A percentile compares a stretch with the other conserved stretches of the same genome.
Conservation (phyloP, 2,329 filamentous ascomycete species). For the Lecanicillium sp. region DNA sequence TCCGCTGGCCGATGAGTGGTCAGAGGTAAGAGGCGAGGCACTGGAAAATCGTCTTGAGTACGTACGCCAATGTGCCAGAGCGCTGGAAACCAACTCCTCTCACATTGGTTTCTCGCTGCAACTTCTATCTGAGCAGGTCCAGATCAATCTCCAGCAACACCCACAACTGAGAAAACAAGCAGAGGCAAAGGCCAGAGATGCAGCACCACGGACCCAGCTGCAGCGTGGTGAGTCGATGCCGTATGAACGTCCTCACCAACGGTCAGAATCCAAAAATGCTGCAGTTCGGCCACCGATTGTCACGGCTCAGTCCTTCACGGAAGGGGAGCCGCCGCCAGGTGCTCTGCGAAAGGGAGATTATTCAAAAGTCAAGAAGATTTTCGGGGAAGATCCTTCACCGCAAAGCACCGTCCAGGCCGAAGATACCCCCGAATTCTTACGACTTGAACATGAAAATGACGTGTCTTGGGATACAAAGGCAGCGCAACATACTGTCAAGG, state of each 20-base stretch:
- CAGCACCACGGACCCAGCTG: constrained; percentile 40
- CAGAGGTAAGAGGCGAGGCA: constrained; percentile 81
- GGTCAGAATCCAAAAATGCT: constrained; percentile 45
- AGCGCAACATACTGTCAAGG: constrained; percentile 70
- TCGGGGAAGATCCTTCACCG: constrained; percentile 55
- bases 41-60: constrained; percentile 79
- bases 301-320: constrained; percentile 55
- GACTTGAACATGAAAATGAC: constrained; percentile 79
- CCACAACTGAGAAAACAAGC: constrained; percentile 21
- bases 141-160: constrained; percentile 43
- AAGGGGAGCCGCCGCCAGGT: constrained; percentile 44
- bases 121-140: constrained; percentile 75
- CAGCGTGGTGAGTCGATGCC: constrained; percentile 51
- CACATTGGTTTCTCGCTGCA: constrained; percentile 85
- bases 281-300: constrained; percentile 37
- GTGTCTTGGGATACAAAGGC: constrained; percentile 82
- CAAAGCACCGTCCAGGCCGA: constrained; percentile 45
- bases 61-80: constrained; percentile 67
- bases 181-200: constrained; percentile 34
- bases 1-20: constrained; percentile 90
- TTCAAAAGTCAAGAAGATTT: constrained; percentile 57
- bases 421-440: constrained; percentile 75
- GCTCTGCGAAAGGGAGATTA: constrained; percentile 51
- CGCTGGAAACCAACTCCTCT: constrained; percentile 77
- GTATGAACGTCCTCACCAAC: constrained; percentile 45